Evolutionary conservation across 2,329 filamentous ascomycete genomes (phyloP).

Genomic region (Stemphylium beticola): DNA sequence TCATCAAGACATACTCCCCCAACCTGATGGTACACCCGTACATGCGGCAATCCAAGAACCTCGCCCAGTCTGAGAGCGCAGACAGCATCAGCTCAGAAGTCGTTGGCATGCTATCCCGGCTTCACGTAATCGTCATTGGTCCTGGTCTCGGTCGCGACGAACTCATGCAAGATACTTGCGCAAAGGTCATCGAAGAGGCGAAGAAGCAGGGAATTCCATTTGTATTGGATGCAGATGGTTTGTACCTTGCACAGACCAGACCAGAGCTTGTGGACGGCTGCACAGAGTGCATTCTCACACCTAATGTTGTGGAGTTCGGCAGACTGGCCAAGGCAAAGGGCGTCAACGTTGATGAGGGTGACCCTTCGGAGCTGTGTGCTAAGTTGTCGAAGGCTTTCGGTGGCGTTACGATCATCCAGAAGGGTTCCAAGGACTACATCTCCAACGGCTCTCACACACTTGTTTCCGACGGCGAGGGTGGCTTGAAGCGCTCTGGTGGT

Average conservation of each 20-base stretch:
- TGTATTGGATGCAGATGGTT: conserved; percentile 89
- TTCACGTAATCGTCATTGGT: conserved; percentile 92
- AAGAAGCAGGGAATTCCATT: conserved; percentile 74
- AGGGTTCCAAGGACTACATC: conserved; percentile 82
- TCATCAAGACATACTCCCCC: conserved; percentile 97
- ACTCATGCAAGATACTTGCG: conserved; percentile 87
- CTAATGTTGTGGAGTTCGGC: conserved; percentile 92
- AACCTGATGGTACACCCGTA: conserved; percentile 98
- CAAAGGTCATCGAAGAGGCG: conserved; percentile 78
- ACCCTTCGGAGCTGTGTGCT: conserved; percentile 65
- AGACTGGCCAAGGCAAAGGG: conserved; percentile 78
- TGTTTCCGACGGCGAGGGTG: conserved; percentile 77
- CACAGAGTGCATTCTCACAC: conserved; percentile 83
- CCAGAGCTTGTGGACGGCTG: conserved; percentile 83
- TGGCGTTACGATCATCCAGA: conserved; percentile 90
- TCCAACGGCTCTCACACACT: conserved; percentile 80
- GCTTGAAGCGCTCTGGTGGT: conserved; percentile 87
- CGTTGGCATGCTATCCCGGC: conserved; percentile 78
- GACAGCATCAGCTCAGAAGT: conserved; percentile 71
- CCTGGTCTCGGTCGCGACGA: conserved; percentile 89
- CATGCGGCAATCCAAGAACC: conserved; percentile 77
- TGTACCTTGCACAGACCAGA: conserved; percentile 76
- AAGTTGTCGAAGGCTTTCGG: conserved; percentile 78
- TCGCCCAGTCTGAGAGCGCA: conserved; percentile 61
- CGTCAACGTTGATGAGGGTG: conserved; percentile 63